Conservation (phyloP, 306 rosid genomes). For the Trichosanthes truncata region DNA sequence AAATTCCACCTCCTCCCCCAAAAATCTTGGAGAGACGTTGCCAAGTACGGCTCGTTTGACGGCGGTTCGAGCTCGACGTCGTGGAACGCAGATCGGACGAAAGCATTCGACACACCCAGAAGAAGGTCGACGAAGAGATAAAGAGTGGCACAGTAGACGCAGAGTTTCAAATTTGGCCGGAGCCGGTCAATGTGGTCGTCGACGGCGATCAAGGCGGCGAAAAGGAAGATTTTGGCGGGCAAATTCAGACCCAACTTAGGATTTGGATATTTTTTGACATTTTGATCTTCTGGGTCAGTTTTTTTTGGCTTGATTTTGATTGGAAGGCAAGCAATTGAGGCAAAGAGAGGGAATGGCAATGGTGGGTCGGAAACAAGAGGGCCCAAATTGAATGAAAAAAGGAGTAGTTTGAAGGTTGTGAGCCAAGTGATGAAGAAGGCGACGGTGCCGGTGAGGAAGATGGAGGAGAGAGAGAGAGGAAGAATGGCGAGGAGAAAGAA, state of each 20-base stretch:
- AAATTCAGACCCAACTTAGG: constrained; percentile 11
- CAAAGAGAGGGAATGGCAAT: constrained; percentile 12
- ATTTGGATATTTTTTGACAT: background rate
- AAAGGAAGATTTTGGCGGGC: constrained; percentile 14
- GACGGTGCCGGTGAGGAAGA: constrained; percentile 20
- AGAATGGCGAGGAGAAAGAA: constrained; percentile 18
- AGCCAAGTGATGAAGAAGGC: constrained; percentile 31
- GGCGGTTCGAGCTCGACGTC: constrained; percentile 18
- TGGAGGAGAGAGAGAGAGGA: constrained; percentile 18
- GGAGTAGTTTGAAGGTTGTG: constrained; percentile 23
- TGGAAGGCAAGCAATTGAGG: constrained; percentile 17
- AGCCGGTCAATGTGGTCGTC: background rate
- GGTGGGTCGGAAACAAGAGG: constrained; percentile 19
- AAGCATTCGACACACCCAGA: constrained; percentile 7
- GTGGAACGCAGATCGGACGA: background rate
- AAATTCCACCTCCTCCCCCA: constrained; percentile 30
- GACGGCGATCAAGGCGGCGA: background rate
- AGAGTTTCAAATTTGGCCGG: background rate
- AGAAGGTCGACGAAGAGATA: constrained; percentile 17
- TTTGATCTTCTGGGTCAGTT: background rate
- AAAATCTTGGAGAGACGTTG: constrained; percentile 26
- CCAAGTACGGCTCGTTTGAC: constrained; percentile 21
- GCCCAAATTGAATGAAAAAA: constrained; percentile 19
- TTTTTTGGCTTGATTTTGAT: constrained; percentile 9
- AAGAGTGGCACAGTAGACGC: background rate